These are phyloP conservation scores for Vitis labrusca DNA, from an alignment of 164 flowering plant species.

Conservation along the genomic window DNA sequence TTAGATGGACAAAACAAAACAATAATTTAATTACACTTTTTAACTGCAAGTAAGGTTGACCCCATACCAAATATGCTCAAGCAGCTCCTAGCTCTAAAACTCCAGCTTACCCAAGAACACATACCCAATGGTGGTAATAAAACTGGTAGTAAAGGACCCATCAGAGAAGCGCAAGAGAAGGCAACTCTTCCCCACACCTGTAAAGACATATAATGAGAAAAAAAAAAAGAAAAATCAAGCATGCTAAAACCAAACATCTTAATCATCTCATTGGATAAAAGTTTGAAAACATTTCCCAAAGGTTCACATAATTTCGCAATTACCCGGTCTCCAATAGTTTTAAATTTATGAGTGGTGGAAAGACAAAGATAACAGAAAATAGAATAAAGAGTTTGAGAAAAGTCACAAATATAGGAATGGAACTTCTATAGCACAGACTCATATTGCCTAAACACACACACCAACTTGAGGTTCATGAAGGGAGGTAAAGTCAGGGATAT, in stretches of 20 bases:
- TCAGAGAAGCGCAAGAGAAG: conserved; percentile 34
- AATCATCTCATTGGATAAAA: neutral
- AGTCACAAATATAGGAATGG: no score
- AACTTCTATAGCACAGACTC: no score
- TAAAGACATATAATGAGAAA: neutral
- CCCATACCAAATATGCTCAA: neutral
- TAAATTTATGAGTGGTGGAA: neutral
- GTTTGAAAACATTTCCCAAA: neutral
- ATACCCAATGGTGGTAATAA: conserved; percentile 37
- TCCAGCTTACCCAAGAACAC: conserved; percentile 9
- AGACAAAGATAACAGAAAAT: no score
- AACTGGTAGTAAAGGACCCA: conserved; percentile 40
- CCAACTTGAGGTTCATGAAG: no score
- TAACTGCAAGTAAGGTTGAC: neutral
- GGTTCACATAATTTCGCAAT: neutral
- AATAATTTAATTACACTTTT: neutral
- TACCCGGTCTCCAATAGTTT: neutral
- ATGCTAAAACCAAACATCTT: neutral
- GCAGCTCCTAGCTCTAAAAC: neutral
- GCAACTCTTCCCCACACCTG: conserved; percentile 42
- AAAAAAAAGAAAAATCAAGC: neutral
- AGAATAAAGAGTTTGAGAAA: no score
- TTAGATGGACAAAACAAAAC: neutral
- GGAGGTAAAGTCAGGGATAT: no score
- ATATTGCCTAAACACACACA: no score